phyloP scores from a whole-genome alignment of 352 stramenopile genomes.

The Phytophthora chlamydospora region DNA sequence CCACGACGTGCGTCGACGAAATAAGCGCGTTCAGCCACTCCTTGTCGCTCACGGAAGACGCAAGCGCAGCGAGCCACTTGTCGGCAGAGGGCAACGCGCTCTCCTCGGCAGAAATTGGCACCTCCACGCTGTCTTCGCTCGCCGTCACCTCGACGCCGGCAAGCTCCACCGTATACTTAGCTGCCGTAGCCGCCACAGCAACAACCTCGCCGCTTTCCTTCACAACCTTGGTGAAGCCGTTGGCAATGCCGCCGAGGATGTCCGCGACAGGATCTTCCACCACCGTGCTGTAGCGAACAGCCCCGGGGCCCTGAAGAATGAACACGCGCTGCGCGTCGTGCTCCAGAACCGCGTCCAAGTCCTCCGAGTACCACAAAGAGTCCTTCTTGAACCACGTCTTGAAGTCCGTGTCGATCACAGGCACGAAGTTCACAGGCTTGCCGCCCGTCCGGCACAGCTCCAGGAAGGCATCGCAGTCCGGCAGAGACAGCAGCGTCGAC shows the following conservation, averaged over 20 bases:
- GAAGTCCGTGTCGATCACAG: conserved; percentile 82
- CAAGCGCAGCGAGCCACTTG: conserved; percentile 51
- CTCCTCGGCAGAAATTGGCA: conserved; percentile 38
- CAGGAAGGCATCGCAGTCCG: conserved; percentile 86
- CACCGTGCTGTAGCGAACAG: conserved; percentile 79
- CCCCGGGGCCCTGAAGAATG: conserved; percentile 84
- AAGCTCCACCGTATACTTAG: conserved; percentile 24
- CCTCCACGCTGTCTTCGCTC: conserved; percentile 26
- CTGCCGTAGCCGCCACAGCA: neutral
- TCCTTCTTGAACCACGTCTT: conserved; percentile 92
- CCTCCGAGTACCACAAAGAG: conserved; percentile 91
- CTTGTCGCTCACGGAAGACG: conserved; percentile 40
- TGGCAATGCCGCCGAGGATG: conserved; percentile 72
- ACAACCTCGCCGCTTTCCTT: conserved; percentile 26
- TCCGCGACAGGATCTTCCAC: conserved; percentile 79
- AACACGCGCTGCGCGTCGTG: conserved; percentile 82
- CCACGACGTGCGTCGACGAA: conserved; percentile 48
- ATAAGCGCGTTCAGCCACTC: conserved; percentile 65
- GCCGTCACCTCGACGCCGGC: conserved; percentile 35
- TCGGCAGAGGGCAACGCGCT: conserved; percentile 37
- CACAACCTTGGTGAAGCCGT: conserved; percentile 62
- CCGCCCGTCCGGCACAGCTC: conserved; percentile 80
- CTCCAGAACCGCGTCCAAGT: conserved; percentile 80
- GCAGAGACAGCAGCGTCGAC: conserved; percentile 69
- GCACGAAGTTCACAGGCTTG: conserved; percentile 90